Base-by-base conservation (phyloP, 108 stramenopile genomes). In the Cyclotella distinguenda region DNA sequence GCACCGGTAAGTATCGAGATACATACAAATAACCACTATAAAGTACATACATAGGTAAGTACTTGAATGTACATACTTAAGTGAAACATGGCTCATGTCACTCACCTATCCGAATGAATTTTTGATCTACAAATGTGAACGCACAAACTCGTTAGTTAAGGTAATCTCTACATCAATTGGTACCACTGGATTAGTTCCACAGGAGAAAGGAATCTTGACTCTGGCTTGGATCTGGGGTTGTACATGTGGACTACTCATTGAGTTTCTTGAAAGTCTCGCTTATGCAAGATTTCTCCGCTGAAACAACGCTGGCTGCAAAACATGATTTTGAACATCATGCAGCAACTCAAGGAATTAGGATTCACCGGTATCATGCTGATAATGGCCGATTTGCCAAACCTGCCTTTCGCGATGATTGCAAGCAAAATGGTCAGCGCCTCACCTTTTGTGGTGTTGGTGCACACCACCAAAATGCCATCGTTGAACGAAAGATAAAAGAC, bases 171-270 rank as follows among this genome's bases (percentile, higher is more conserved):
- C 9, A 9, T 3, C 18, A 10, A 6, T 55, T 33, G 4, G 19
- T 23, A n/a, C n/a, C 33, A 82, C 81, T 13, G 82, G 82, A 0
- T 52, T 82, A 6, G 68, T 86, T 34, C 78, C 74, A 13, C 80
- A 86, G 42, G 44, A 80, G 43, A 50, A 66, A 31, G 84, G 80
- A 13, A 32, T 31, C 21, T 22, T 80, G 1, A 82, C 81, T 0
- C 60, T 36, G 13, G 27, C 57, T 9, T 38, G 78, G 22, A 81
- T 82, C 10, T 65, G 60, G 57, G 76, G 75, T 11, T 78, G 73
- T n/a, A 53, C 69, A 6, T 68, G 76, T 81, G 5, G 77, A 83
- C 51, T 80, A 82, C 36, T 79, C 71, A 5, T 52, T 64, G 27
- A 72, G 30, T 15, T 52, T 30, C 0, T 27, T 52, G 2, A 25